A percentile compares a stretch with the other conserved stretches of the same genome.
These are phyloP conservation scores for Diddensiella santjacobensis DNA, from an alignment of 805 yeast genomes.

Conservation along the genomic window DNA sequence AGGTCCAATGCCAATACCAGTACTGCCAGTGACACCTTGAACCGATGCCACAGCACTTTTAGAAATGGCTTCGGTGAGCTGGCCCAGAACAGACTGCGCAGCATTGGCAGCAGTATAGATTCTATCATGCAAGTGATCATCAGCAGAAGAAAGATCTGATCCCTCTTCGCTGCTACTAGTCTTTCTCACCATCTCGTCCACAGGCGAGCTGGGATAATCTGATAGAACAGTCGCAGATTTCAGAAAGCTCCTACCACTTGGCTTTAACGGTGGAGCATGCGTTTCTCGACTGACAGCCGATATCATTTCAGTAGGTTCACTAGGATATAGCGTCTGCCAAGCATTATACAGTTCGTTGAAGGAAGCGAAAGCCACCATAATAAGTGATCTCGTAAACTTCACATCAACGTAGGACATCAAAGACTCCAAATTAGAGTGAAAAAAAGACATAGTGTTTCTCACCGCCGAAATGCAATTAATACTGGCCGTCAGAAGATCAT, in stretches of 20 bases:
- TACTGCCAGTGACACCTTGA: conserved; percentile 32
- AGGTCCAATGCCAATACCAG: conserved; percentile 31
- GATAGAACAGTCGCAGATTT: background rate
- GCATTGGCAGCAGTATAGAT: conserved; percentile 58
- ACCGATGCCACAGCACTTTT: conserved; percentile 39
- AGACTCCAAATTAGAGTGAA: conserved; percentile 45
- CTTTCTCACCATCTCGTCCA: conserved; percentile 4
- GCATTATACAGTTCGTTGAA: conserved; percentile 68
- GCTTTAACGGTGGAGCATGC: background rate
- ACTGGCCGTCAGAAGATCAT: conserved; percentile 35
- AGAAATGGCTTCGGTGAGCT: conserved; percentile 47
- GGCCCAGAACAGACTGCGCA: conserved; percentile 75
- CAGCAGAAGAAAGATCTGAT: conserved; percentile 48
- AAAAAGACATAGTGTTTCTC: conserved; percentile 45
- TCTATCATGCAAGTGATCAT: conserved; percentile 62
- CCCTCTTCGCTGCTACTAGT: conserved; percentile 3
- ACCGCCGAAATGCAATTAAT: conserved; percentile 44
- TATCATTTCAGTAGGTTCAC: background rate
- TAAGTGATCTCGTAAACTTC: conserved; percentile 60
- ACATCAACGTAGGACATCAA: conserved; percentile 59
- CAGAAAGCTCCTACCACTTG: background rate
- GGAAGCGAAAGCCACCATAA: conserved; percentile 57
- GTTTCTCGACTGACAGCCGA: background rate
- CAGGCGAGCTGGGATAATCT: conserved; percentile 1
- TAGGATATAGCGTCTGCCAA: conserved; percentile 36